These are phyloP conservation scores for Coniosporium tulheliwenetii DNA, from an alignment of 2,329 filamentous ascomycete species.

Conservation along the genomic window DNA sequence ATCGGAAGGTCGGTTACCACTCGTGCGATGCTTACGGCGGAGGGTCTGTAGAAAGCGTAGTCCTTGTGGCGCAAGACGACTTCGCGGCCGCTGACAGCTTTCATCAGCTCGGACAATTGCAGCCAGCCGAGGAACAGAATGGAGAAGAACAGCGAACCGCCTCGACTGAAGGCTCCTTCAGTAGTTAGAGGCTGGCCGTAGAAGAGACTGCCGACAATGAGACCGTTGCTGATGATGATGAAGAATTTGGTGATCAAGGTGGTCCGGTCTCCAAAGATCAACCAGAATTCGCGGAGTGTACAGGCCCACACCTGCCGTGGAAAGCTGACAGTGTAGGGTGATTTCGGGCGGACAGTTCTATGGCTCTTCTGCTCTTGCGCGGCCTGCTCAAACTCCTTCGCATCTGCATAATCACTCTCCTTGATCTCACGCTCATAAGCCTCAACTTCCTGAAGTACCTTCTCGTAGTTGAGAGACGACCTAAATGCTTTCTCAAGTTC, in stretches of 20 bases:
- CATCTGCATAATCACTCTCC: slow-evolving; percentile 42
- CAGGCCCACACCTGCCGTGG: slow-evolving; percentile 52
- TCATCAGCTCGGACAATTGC: slow-evolving; percentile 64
- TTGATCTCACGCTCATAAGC: slow-evolving; percentile 43
- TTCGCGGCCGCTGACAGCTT: slow-evolving; percentile 53
- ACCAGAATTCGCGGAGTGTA: slow-evolving; percentile 61
- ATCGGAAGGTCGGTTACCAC: slow-evolving; percentile 49
- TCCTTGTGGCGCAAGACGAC: slow-evolving; percentile 54
- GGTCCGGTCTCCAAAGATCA: slow-evolving; percentile 59
- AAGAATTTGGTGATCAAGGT: slow-evolving; percentile 66
- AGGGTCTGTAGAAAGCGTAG: slow-evolving; percentile 56
- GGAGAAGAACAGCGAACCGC: slow-evolving; percentile 50
- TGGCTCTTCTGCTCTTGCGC: slow-evolving; percentile 54
- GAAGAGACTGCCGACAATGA: slow-evolving; percentile 69
- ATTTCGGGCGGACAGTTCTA: slow-evolving; percentile 48
- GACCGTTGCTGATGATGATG: slow-evolving; percentile 56
- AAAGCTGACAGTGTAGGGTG: slow-evolving; percentile 64
- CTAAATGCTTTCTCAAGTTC: slow-evolving; percentile 55
- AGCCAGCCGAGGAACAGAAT: slow-evolving; percentile 54
- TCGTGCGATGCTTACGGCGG: slow-evolving; percentile 45
- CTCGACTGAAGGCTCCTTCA: slow-evolving; percentile 45
- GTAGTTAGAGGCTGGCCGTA: slow-evolving; percentile 48
- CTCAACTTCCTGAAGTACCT: slow-evolving; percentile 44
- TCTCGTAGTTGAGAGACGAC: slow-evolving; percentile 44
- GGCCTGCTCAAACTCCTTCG: slow-evolving; percentile 48